Conservation (phyloP, 495 filamentous ascomycete species). For the Penicilliopsis zonata region DNA sequence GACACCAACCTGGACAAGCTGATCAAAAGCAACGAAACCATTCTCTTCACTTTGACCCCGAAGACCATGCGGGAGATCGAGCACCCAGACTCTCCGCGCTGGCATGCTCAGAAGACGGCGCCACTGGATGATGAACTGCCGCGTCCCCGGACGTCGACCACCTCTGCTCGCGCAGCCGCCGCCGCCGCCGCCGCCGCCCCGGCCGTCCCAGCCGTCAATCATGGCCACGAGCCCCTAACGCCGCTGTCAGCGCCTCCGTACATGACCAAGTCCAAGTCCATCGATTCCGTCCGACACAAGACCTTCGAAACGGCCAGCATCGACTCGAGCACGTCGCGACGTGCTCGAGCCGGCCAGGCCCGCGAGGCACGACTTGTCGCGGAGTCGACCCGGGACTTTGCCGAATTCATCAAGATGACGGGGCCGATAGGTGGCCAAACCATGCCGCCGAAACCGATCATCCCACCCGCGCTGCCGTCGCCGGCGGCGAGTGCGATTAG, state of each 20-base stretch:
- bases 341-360: slow-evolving; percentile 32
- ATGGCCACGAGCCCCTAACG: no score
- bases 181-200: neutral
- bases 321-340: slow-evolving; percentile 16
- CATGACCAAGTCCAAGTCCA: slow-evolving; percentile 10
- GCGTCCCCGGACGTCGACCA: slow-evolving; percentile 9
- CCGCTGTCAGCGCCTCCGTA: slow-evolving; percentile 7
- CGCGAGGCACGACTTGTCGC: slow-evolving; percentile 54
- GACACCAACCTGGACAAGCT: slow-evolving; percentile 67
- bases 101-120: slow-evolving; percentile 18
- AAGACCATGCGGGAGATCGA: slow-evolving; percentile 79
- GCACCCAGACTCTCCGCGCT: slow-evolving; percentile 26
- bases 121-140: slow-evolving; percentile 16
- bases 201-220: no score
- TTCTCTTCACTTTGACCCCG: slow-evolving; percentile 89
- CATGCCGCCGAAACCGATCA: no score
- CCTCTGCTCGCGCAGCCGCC: slow-evolving; percentile 13
- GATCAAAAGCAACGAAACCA: slow-evolving; percentile 80
- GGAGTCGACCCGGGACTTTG: slow-evolving; percentile 63
- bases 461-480: no score
- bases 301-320: slow-evolving; percentile 17
- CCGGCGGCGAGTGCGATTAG: slow-evolving; percentile 1
- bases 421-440: no score
- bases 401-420: slow-evolving; percentile 75
- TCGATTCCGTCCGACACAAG: slow-evolving; percentile 4